phyloP scores from a whole-genome alignment of 345 rosid species.

The Clausena lansium region DNA sequence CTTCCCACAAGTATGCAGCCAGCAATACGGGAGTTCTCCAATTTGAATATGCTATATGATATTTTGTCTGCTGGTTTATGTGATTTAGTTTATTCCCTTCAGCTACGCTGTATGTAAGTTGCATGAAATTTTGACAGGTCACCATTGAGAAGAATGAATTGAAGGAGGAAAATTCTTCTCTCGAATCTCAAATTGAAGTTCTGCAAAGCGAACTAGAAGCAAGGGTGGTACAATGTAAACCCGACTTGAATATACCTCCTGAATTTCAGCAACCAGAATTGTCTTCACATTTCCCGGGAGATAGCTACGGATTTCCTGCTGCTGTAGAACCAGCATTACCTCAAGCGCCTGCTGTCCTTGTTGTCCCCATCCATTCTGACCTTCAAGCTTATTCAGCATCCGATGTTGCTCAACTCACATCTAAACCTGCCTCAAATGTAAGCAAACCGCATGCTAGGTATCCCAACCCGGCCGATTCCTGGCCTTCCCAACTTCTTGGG shows the following conservation, averaged over 20 bases:
- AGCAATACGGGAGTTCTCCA: not conserved
- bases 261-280: constrained; percentile 42
- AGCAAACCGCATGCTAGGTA: constrained; percentile 93
- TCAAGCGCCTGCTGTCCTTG: constrained; percentile 54
- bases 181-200: constrained; percentile 57
- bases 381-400: constrained; percentile 35
- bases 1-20: not conserved
- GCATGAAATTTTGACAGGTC: constrained; percentile 45
- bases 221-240: constrained; percentile 44
- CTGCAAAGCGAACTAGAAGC: constrained; percentile 53
- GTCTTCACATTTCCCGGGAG: constrained; percentile 29
- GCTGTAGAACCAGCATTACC: constrained; percentile 39
- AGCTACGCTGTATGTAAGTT: not conserved
- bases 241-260: constrained; percentile 54
- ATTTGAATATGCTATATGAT: not conserved
- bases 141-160: constrained; percentile 77
- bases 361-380: constrained; percentile 61
- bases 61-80: not conserved
- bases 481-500: constrained; percentile 80
- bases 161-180: constrained; percentile 68
- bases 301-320: constrained; percentile 22
- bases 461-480: constrained; percentile 65
- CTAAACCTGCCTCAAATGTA: constrained; percentile 36
- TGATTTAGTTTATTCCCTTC: not conserved
- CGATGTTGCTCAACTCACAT: constrained; percentile 16